Evolutionary conservation across 495 filamentous ascomycete species (phyloP).

Genomic region (Penicillium goetzii): DNA sequence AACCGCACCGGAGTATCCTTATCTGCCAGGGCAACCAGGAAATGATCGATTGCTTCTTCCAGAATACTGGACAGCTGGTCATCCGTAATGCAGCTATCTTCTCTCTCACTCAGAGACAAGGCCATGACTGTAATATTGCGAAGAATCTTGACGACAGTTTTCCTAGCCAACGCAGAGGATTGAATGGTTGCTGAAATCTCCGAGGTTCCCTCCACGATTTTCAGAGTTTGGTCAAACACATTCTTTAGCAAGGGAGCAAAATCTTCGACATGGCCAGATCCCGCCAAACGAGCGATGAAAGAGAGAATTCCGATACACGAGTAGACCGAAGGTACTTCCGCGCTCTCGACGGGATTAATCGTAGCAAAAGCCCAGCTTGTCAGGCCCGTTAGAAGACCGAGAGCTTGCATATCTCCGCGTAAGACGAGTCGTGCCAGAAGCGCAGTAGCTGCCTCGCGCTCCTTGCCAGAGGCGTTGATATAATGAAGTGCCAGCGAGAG

Average conservation of each 20-base stretch:
- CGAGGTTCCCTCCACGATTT: conserved; percentile 41
- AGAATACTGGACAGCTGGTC: conserved; percentile 51
- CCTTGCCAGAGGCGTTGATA: conserved; percentile 77
- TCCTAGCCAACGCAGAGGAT: conserved; percentile 75
- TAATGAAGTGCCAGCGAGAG: conserved; percentile 71
- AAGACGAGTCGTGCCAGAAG: conserved; percentile 82
- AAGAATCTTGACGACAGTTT: conserved; percentile 80
- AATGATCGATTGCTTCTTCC: conserved; percentile 68
- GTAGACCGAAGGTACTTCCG: conserved; percentile 53
- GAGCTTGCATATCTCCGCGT: conserved; percentile 81
- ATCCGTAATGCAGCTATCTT: conserved; percentile 39
- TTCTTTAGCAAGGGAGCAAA: conserved; percentile 53
- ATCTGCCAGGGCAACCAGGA: conserved; percentile 71
- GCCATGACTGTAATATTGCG: conserved; percentile 69
- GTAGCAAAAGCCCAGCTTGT: conserved; percentile 68
- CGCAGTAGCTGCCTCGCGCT: conserved; percentile 80
- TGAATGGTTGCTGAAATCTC: conserved; percentile 50
- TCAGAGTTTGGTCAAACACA: conserved; percentile 57
- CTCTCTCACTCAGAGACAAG: conserved; percentile 51
- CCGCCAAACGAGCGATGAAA: conserved; percentile 74
- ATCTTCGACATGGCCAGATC: conserved; percentile 55
- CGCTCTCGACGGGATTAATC: conserved; percentile 46
- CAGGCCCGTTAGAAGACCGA: conserved; percentile 67
- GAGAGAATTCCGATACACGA: conserved; percentile 72
- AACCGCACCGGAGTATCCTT: conserved; percentile 88